phyloP scores from a whole-genome alignment of 306 rosid species.

The Fagus sylvatica region DNA sequence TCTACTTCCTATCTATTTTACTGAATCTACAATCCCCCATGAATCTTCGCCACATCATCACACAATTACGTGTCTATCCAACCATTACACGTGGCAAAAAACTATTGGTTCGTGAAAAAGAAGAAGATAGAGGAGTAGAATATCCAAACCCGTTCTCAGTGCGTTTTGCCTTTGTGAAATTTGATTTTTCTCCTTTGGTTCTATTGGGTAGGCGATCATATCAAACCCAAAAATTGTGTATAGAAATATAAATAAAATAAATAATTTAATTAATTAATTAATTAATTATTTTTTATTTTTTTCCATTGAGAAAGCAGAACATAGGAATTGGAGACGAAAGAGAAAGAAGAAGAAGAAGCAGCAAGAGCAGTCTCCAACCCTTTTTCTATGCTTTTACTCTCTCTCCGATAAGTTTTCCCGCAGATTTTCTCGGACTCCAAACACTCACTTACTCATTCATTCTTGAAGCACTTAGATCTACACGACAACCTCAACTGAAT shows the following conservation, averaged over 20 bases:
- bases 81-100: slow-evolving; percentile 32
- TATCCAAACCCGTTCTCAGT: slow-evolving; percentile 35
- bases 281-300: not conserved
- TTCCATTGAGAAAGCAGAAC: slow-evolving; percentile 22
- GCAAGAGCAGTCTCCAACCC: not conserved
- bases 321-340: slow-evolving; percentile 53
- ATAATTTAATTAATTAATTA: not conserved
- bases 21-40: not conserved
- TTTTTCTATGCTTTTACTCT: slow-evolving; percentile 24
- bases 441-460: not conserved
- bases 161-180: slow-evolving; percentile 38
- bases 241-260: not conserved
- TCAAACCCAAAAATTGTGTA: slow-evolving; percentile 24
- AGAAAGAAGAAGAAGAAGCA: slow-evolving; percentile 29
- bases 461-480: slow-evolving; percentile 45
- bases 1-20: slow-evolving; percentile 3
- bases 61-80: not conserved
- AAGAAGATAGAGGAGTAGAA: slow-evolving; percentile 19
- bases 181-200: not conserved
- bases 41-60: not conserved
- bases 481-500: slow-evolving; percentile 23
- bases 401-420: slow-evolving; percentile 25
- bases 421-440: slow-evolving; percentile 48
- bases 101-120: slow-evolving; percentile 29
- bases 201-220: slow-evolving; percentile 39